A percentile compares a stretch with the other conserved stretches of the same genome.
These are phyloP conservation scores for Colletotrichum camelliae DNA, from an alignment of 2,329 filamentous ascomycete genomes.

Conservation along the genomic window DNA sequence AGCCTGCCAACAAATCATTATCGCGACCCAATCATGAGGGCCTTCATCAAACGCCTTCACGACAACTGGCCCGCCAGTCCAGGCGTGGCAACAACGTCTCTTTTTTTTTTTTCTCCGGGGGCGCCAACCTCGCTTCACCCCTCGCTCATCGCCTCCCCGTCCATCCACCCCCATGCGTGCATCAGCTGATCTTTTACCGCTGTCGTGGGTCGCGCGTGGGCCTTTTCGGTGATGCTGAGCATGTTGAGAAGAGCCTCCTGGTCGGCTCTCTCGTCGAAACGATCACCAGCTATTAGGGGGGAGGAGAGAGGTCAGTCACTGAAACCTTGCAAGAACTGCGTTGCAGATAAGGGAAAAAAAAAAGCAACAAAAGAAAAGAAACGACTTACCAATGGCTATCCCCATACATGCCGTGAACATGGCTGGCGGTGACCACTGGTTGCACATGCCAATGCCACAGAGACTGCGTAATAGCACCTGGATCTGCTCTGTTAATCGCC, in stretches of 20 bases:
- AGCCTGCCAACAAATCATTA: background rate
- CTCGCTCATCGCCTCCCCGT: constrained; percentile 17
- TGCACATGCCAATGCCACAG: constrained; percentile 66
- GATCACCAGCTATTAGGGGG: constrained; percentile 45
- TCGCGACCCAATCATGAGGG: background rate
- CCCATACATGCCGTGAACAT: constrained; percentile 64
- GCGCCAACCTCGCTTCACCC: background rate
- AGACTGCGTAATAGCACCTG: constrained; percentile 54
- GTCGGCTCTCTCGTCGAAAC: constrained; percentile 49
- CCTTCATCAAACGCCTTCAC: background rate
- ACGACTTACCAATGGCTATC: constrained; percentile 39
- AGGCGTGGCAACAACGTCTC: background rate
- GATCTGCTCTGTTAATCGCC: constrained; percentile 43
- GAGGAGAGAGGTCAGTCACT: background rate
- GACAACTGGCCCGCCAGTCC: background rate
- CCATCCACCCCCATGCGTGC: constrained; percentile 53
- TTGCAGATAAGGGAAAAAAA: background rate
- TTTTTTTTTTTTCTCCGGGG: background rate
- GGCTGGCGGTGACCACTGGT: constrained; percentile 59
- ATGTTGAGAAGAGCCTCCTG: constrained; percentile 54
- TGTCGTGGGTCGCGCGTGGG: constrained; percentile 58
- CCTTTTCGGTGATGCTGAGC: constrained; percentile 50
- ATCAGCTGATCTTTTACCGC: constrained; percentile 52
- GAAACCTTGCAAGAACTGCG: background rate
- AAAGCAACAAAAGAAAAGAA: background rate